Evolutionary conservation across 148 eudicot genomes (phyloP), one percentile per base, ranked within the genome.

Genomic region (Suaeda aralocaspica): DNA sequence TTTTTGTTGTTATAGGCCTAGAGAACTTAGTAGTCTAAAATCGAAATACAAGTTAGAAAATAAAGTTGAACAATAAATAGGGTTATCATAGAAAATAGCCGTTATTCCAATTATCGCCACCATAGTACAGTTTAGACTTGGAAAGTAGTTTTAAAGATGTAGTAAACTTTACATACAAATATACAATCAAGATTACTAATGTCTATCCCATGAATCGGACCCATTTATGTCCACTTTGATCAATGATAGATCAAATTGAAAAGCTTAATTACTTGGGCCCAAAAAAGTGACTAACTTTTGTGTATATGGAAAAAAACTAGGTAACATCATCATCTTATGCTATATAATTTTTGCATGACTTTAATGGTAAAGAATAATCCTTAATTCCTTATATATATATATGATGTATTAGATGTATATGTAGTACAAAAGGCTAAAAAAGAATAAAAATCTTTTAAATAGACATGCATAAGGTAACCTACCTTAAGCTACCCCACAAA

Each of bases 401-500:
- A n/a, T n/a, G n/a, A n/a, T n/a, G n/a, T n/a, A n/a, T n/a, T n/a
- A n/a, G n/a, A n/a, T n/a, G n/a, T n/a, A 44, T 3, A 21, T 62
- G 65, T 60, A 19, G 65, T 36, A 62, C 14, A 34, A 62, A 62
- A 36, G 5, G 14, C 34, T 25, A 7, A 9, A n/a, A 18, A 1
- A 9, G 21, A 4, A 4, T 10, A 19, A 3, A 16, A 51, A 21
- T 19, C 56, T 57, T 57, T 4, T 57, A 0, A 57, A 28, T 46
- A 15, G 50, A 16, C 28, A 7, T 66, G 5, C 9, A 39, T 9
- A 39, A 9, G 5, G 16, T 67, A 26, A 41, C 41, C 64, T 21
- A 69, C 62, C 72, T 68, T 7, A 15, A 68, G 51, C 2, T 68
- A 11, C 29, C 60, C 71, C 46, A 68, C 71, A 34, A 52, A 49